Evolutionary conservation across 129 eudicot genomes (phyloP), one percentile per base, ranked within the genome.

Genomic region (Oenanthe sinensis): DNA sequence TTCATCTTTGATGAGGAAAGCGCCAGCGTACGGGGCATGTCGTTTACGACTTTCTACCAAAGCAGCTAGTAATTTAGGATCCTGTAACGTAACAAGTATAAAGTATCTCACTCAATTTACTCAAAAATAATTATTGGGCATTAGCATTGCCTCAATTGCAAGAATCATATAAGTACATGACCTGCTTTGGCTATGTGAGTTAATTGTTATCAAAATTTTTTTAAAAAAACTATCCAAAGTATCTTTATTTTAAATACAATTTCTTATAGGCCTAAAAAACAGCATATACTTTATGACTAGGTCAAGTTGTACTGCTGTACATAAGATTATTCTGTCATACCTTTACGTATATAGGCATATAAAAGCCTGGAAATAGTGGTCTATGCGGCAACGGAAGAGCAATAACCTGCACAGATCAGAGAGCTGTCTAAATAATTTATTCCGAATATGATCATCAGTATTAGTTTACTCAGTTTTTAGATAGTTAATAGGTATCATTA

Each of bases 11-110:
- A 96, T 79, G 58, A 96, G 95, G 80, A 96, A 96, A 1, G 97
- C 99, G 80, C 99, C 99, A 81, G 99, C 96, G 78, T 87, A 96
- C 48, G 97, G 97, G 79, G 97, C 97, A 72, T 90, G 97, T 58
- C 99, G 85, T 87, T 88, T 96, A 58, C 88, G 90, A 83, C 90
- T 88, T 81, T 96, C 99, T 52, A 83, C 89, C 78, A 96, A 79
- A 48, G 97, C 99, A 54, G 91, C 98, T 82, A 95, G 82, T 85
- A 95, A 75, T 81, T 91, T 95, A 65, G 96, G 96, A 86, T 95
- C 98, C 98, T 93, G 87, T 67, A 76, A 33, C 82, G 44, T 49
- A 42, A 71, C 55, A 75, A 42, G 70, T 14, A 36, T 15, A 40
- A 39, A 24, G 58, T 48, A 67, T 15, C n/a, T 58, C 28, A 58